Evolutionary conservation across 169 alveolate species (phyloP).

Genomic region (Eimeria praecox): DNA sequence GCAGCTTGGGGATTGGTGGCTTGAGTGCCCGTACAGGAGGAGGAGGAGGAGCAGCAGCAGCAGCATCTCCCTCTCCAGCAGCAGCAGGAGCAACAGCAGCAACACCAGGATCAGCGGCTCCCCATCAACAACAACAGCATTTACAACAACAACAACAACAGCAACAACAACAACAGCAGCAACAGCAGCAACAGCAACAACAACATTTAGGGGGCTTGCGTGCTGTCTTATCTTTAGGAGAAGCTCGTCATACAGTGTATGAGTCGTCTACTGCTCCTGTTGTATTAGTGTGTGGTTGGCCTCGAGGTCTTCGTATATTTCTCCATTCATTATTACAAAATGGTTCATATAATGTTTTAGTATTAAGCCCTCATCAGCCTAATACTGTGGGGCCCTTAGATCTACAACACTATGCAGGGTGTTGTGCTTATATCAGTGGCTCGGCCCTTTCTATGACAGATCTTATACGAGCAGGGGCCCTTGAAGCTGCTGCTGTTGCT

Average conservation of each 20-base stretch:
- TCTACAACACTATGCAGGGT: slow-evolving; percentile 24
- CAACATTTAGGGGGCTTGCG: slow-evolving; percentile 55
- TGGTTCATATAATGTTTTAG: slow-evolving; percentile 53
- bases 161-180: neutral
- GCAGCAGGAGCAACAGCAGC: neutral
- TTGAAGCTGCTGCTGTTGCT: slow-evolving; percentile 54
- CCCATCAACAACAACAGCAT: neutral
- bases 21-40: neutral
- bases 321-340: slow-evolving; percentile 52
- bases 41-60: neutral
- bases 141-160: neutral
- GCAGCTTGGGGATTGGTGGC: neutral
- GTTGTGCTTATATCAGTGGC: slow-evolving; percentile 78
- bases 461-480: slow-evolving; percentile 77
- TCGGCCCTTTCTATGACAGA: slow-evolving; percentile 69
- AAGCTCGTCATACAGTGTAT: slow-evolving; percentile 39
- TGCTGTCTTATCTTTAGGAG: slow-evolving; percentile 49
- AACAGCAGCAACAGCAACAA: neutral
- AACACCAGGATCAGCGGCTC: neutral
- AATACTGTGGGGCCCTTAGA: slow-evolving; percentile 71
- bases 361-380: slow-evolving; percentile 65
- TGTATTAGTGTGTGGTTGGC: slow-evolving; percentile 80
- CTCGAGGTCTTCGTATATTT: slow-evolving; percentile 74
- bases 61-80: neutral
- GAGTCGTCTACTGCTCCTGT: slow-evolving; percentile 28